Evolutionary conservation across 2,329 filamentous ascomycete genomes (phyloP), one percentile per base, ranked within the genome.

Genomic region (Diplodia scrobiculata): DNA sequence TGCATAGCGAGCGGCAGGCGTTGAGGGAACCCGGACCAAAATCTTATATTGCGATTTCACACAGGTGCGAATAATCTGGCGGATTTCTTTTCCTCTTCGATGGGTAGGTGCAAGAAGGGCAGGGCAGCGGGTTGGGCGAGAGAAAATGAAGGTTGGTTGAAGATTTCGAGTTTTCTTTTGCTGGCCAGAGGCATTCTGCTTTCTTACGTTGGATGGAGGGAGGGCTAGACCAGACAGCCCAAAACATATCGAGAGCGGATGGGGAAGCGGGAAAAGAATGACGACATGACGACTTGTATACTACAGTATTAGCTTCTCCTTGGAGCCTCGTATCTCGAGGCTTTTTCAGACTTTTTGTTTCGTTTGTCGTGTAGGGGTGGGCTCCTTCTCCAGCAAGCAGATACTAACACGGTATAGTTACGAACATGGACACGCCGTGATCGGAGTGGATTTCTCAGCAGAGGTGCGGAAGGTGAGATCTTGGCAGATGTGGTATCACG

Each of bases 1-100:
- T 67, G 66, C 66, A 67, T 67, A 65, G 66, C 66, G 60, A 52
- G 51, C 51, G 60, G 58, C 48, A 25, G 65, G 65, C 65, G 65
- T 63, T 36, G 21, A 11, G 19, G 47, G 55, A 32, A 21, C 17
- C 19, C 21, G 38, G 41, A 45, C 41, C 41, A 45, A 45, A 45
- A 45, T 45, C 41, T 45, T 45, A 45, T 45, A 41, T 19, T 63
- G 32, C 19, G n/a, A 32, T 63, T 52, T 63, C 59, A 45, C 60
- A 53, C 25, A 17, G 63, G 19, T 19, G 21, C 29, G 38, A 48
- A 7, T 65, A 62, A 62, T 62, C 34, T 62, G 58, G 63, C 21
- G 47, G 52, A 29, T 53, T 41, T 53, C 19, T 27, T 29, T 41
- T 51, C n/a, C 14, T 38, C 13, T 45, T 34, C n/a, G 60, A 25